phyloP scores from a whole-genome alignment of 352 stramenopile species.

The Pythium vanterpoolii region DNA sequence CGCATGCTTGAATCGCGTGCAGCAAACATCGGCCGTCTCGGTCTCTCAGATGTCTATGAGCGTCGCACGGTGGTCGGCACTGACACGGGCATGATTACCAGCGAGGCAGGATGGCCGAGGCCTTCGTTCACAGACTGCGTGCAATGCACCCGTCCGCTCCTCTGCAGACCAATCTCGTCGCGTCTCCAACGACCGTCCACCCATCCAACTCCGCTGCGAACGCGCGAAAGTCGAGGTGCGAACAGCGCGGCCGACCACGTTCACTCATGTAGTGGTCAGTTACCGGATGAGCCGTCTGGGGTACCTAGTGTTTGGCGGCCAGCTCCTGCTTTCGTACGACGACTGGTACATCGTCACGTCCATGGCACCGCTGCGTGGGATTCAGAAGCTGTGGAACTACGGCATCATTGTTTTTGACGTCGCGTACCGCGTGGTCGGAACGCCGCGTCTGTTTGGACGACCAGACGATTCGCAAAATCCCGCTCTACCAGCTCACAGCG shows the following conservation, averaged over 20 bases:
- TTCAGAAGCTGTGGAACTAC: constrained; percentile 21
- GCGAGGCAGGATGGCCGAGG: not conserved
- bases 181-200: not conserved
- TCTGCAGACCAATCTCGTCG: not conserved
- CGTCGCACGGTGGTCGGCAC: not conserved
- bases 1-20: constrained; percentile 21
- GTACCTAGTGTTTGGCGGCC: constrained; percentile 16
- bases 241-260: not conserved
- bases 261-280: not conserved
- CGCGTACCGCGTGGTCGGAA: not conserved
- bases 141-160: not conserved
- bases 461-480: constrained; percentile 1
- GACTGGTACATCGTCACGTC: constrained; percentile 20
- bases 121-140: not conserved
- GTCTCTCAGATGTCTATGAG: constrained; percentile 4
- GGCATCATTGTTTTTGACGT: constrained; percentile 15
- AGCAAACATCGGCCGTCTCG: constrained; percentile 27
- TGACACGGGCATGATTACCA: not conserved
- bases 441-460: constrained; percentile 11
- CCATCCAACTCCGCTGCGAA: not conserved
- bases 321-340: constrained; percentile 15
- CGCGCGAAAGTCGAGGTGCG: not conserved
- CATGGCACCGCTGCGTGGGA: not conserved
- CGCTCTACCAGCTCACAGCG: constrained; percentile 5
- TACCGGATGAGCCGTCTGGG: constrained; percentile 16